Base-by-base conservation (phyloP, 192 early-diverging fungal species). In the Backusella morwellensis region DNA sequence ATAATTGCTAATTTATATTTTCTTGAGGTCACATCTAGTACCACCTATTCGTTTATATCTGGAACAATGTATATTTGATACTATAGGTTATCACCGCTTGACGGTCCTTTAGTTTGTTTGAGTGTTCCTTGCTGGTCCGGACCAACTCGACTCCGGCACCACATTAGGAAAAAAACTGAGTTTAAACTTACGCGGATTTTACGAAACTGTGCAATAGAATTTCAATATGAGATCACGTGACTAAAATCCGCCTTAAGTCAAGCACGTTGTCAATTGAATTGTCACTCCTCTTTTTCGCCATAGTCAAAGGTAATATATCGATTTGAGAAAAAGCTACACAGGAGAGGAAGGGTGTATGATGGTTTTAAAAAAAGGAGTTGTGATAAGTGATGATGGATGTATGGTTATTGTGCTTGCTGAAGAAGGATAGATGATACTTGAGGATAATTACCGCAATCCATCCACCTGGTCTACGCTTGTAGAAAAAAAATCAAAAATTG, bases 211-310 rank as follows among this genome's bases (percentile, higher is more conserved):
- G n/a, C n/a, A n/a, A n/a, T n/a, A n/a, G 23, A 26, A 26, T 23
- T 1, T 59, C 56, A 23, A 23, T 14, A 12, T 0, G 17, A 29
- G 4, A 26, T 12, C 56, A 63, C 56, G 56, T 63, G 56, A 63
- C 12, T 0, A 26, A 63, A 29, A 26, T 63, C 12, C 3, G 14
- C 56, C 23, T 63, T 63, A 63, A 63, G 56, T 63, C 56, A 63
- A 63, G n/a, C 23, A 11, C 56, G 8, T 63, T 63, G 23, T 15
- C 11, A 29, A 29, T 26, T 47, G 70, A 72, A 47, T 72, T 56
- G 73, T 52, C 35, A 47, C 34, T 66, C 73, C 73, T 74, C 73
- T 74, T 74, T 74, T 66, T 52, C 73, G 73, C 50, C 73, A 74
- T 74, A 56, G 73, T 47, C 73, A 74, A 74, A 74, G 73, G 73